These are phyloP conservation scores for Neocucurbitaria cava DNA, from an alignment of 2,329 filamentous ascomycete species.

Conservation along the genomic window DNA sequence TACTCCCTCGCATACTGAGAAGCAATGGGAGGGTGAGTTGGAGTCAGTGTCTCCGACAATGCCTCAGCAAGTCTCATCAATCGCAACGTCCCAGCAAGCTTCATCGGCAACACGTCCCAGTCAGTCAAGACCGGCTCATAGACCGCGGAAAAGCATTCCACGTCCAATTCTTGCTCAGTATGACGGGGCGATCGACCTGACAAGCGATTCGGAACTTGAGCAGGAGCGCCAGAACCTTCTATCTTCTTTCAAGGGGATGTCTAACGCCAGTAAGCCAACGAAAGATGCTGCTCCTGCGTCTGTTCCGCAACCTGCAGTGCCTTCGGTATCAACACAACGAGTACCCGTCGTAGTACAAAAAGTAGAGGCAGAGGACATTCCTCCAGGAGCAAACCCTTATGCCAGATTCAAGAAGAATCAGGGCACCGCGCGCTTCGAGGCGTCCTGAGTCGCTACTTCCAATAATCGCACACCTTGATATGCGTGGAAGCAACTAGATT, in stretches of 20 bases:
- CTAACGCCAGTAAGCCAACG: neutral
- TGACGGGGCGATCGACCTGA: conserved; percentile 23
- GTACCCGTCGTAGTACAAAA: neutral
- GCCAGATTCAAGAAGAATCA: conserved; percentile 1
- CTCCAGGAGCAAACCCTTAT: conserved; percentile 1
- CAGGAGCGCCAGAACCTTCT: conserved; percentile 20
- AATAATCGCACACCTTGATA: neutral
- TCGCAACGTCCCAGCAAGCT: neutral
- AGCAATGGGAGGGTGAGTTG: conserved; percentile 6
- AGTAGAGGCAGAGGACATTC: neutral
- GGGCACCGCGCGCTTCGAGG: neutral
- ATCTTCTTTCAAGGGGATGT: conserved; percentile 14
- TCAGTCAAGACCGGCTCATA: neutral
- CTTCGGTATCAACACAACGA: neutral
- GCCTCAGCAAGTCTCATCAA: neutral
- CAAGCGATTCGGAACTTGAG: conserved; percentile 16
- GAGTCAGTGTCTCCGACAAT: conserved; percentile 1
- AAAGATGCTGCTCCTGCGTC: neutral
- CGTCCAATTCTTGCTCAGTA: neutral
- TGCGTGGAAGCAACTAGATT: neutral
- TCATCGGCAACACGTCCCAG: neutral
- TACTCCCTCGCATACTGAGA: neutral
- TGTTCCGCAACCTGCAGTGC: neutral
- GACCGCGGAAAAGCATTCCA: neutral
- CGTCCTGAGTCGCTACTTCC: neutral